Base-by-base conservation (phyloP, 768 basidiomycete species). In the Boletus vinaceobasis region DNA sequence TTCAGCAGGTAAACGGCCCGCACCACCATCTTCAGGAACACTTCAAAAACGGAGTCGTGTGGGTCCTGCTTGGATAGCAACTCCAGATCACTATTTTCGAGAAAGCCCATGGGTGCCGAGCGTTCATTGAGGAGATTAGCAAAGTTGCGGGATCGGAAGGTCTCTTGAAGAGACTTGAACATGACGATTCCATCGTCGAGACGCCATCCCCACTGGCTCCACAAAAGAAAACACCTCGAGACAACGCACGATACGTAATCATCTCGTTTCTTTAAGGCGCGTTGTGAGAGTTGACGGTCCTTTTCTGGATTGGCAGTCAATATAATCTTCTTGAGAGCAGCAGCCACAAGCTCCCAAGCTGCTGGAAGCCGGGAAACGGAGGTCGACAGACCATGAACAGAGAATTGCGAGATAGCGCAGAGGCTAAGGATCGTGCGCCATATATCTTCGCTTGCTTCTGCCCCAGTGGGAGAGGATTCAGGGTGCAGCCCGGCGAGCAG, bases 21-120 rank as follows among this genome's bases (percentile, higher is more conserved):
- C n/a, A 86, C 81, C 33, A 94, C 76, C 51, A 97, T 77, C 67
- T 93, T 92, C 43, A 96, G 75, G 65, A 93, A 90, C 7, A 90
- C 66, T n/a, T 82, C 78, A 64, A 88, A 94, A 1, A 88, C 82
- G 2, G 87, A 83, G 61, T 96, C 94, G 17, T 69, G 68, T 17
- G 71, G 68, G 27, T 83, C 77, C 47, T 76, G 74, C 19, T 74
- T 69, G 17, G 74, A 74, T 6, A 91, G 76, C 11, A 85, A 70
- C 3, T 71, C 69, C 64, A 84, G 73, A 60, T 90, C 77, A 43
- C 76, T 73, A 6, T 79, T 60, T 43, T 79, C 74, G 60, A 91
- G 75, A 71, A 93, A 97, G 19, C 72, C 71, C 19, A 93, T 90
- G 62, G 87, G 91, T 56, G 87, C 87, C 36, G 79, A 62, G 43